phyloP scores from a whole-genome alignment of 1,284 basidiomycete species.

The Veloboletus limbatus region DNA sequence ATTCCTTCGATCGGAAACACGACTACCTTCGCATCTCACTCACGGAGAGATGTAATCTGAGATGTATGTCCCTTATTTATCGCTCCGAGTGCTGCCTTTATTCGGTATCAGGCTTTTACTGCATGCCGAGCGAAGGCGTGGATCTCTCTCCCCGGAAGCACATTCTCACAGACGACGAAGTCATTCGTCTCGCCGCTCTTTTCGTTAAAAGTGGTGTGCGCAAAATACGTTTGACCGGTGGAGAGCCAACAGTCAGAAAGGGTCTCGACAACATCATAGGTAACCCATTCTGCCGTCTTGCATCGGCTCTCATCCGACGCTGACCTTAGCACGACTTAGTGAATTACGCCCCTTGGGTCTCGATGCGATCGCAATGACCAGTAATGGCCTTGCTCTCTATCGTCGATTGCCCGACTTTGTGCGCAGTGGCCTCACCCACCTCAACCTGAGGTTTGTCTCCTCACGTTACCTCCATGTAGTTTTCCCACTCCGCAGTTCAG shows the following conservation, averaged over 20 bases:
- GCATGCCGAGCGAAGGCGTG: constrained; percentile 84
- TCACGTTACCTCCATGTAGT: not conserved
- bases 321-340: constrained; percentile 50
- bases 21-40: constrained; percentile 85
- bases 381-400: constrained; percentile 77
- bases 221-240: constrained; percentile 86
- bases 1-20: constrained; percentile 68
- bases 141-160: constrained; percentile 69
- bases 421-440: constrained; percentile 72
- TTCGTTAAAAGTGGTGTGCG: constrained; percentile 83
- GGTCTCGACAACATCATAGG: constrained; percentile 74
- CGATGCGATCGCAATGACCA: constrained; percentile 81
- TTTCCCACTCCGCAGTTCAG: constrained; percentile 36
- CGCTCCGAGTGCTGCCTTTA: not conserved
- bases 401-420: constrained; percentile 69
- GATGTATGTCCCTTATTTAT: constrained; percentile 52
- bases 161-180: constrained; percentile 74
- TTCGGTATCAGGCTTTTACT: constrained; percentile 69
- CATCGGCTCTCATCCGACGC: constrained; percentile 15
- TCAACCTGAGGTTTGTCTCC: constrained; percentile 68
- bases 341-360: constrained; percentile 59
- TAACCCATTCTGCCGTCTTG: constrained; percentile 24
- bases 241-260: constrained; percentile 83
- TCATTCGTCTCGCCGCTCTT: constrained; percentile 69
- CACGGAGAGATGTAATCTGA: constrained; percentile 84